These are phyloP conservation scores for Abortiporus biennis DNA, from an alignment of 1,284 basidiomycete species.

Conservation along the genomic window DNA sequence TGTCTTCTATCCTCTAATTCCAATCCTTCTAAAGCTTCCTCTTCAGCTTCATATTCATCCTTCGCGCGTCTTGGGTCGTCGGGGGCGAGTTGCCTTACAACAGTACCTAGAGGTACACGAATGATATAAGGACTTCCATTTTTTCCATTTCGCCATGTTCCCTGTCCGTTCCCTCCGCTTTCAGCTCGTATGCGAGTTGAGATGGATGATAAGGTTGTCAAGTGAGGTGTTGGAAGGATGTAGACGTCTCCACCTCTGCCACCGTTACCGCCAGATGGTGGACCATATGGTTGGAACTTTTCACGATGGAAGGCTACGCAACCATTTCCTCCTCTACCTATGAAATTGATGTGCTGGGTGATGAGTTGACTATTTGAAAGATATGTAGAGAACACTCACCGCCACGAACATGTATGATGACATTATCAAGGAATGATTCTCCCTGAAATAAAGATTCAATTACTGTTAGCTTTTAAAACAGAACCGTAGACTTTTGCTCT, in stretches of 20 bases:
- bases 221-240: slow-evolving; percentile 65
- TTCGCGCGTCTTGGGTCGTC: slow-evolving; percentile 55
- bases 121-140: slow-evolving; percentile 70
- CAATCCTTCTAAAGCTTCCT: slow-evolving; percentile 51
- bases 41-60: slow-evolving; percentile 65
- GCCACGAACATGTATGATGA: slow-evolving; percentile 70
- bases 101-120: slow-evolving; percentile 82
- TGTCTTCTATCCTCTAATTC: slow-evolving; percentile 40
- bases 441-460: slow-evolving; percentile 39
- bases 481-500: not conserved
- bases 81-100: slow-evolving; percentile 70
- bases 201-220: slow-evolving; percentile 76
- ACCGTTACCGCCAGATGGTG: slow-evolving; percentile 87
- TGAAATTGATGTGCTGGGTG: slow-evolving; percentile 7
- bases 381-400: slow-evolving; percentile 38
- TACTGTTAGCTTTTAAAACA: not conserved
- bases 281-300: slow-evolving; percentile 73
- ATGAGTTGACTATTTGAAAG: not conserved
- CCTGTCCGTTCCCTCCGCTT: slow-evolving; percentile 68
- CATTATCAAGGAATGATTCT: slow-evolving; percentile 76
- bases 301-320: slow-evolving; percentile 81
- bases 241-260: slow-evolving; percentile 86
- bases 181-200: slow-evolving; percentile 62
- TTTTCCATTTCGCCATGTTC: slow-evolving; percentile 81
- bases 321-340: slow-evolving; percentile 82